phyloP scores from a whole-genome alignment of 495 filamentous ascomycete genomes.

The Penicillium canariense region DNA sequence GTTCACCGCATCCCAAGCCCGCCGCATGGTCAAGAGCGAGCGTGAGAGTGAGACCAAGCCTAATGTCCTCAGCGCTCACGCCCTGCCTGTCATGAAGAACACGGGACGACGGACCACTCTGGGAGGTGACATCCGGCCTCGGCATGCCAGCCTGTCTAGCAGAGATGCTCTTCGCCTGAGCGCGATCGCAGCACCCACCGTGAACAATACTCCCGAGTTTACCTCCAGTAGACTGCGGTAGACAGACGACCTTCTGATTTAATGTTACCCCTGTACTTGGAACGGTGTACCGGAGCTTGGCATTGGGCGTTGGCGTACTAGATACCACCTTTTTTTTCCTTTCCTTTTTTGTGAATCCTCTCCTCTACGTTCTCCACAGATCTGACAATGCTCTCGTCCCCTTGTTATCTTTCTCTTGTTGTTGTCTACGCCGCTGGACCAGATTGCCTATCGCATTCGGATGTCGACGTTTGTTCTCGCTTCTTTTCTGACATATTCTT shows the following conservation, averaged over 20 bases:
- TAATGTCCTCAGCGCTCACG: slow-evolving; percentile 63
- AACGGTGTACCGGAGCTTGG: slow-evolving; percentile 19
- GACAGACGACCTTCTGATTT: slow-evolving; percentile 13
- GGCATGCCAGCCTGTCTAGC: slow-evolving; percentile 41
- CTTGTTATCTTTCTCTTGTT: slow-evolving; percentile 14
- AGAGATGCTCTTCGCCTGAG: slow-evolving; percentile 49
- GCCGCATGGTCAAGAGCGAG: slow-evolving; percentile 68
- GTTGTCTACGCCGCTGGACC: slow-evolving; percentile 10
- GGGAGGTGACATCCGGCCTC: slow-evolving; percentile 47
- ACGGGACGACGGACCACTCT: slow-evolving; percentile 51
- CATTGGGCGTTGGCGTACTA: slow-evolving; percentile 29
- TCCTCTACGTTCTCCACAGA: slow-evolving; percentile 5
- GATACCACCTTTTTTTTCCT: slow-evolving; percentile 37
- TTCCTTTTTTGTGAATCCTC: slow-evolving; percentile 5
- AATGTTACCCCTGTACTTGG: slow-evolving; percentile 13
- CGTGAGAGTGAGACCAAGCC: slow-evolving; percentile 53
- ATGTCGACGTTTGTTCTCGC: background rate
- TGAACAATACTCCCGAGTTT: slow-evolving; percentile 17
- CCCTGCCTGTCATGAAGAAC: slow-evolving; percentile 63
- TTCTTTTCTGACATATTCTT: slow-evolving; percentile 26
- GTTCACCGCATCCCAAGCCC: slow-evolving; percentile 68
- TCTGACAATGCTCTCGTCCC: slow-evolving; percentile 10
- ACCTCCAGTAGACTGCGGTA: slow-evolving; percentile 19
- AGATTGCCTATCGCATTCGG: background rate
- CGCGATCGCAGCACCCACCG: slow-evolving; percentile 29